Evolutionary conservation across 129 eudicot species (phyloP).

Genomic region (Dittrichia graveolens): DNA sequence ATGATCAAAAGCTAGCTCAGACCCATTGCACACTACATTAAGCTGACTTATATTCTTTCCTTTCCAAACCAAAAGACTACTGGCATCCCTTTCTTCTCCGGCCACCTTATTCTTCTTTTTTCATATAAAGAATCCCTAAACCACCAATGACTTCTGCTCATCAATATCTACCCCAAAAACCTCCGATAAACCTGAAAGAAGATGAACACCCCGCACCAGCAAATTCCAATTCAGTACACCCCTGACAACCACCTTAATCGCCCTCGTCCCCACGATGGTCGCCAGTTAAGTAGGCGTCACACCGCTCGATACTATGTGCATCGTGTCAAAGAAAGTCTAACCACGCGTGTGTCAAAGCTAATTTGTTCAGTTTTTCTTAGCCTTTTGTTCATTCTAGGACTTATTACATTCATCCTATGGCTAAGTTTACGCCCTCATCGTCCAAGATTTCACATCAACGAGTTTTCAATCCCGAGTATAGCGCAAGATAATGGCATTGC

Average conservation of each 20-base stretch:
- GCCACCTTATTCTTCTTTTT: constrained; percentile 36
- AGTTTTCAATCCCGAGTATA: constrained; percentile 58
- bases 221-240: constrained; percentile 39
- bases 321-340: constrained; percentile 80
- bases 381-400: constrained; percentile 61
- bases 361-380: constrained; percentile 66
- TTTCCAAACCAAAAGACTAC: constrained; percentile 41
- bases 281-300: constrained; percentile 58
- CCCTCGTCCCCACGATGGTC: constrained; percentile 23
- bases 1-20: constrained; percentile 18
- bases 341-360: constrained; percentile 72
- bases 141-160: constrained; percentile 34
- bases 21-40: constrained; percentile 32
- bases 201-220: constrained; percentile 43
- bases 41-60: constrained; percentile 44
- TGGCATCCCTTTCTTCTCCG: constrained; percentile 32
- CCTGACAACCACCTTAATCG: constrained; percentile 44
- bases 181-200: neutral
- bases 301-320: constrained; percentile 65
- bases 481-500: constrained; percentile 52
- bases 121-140: constrained; percentile 33
- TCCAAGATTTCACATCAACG: constrained; percentile 60
- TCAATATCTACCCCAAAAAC: neutral
- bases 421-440: constrained; percentile 91
- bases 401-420: constrained; percentile 80